Evolutionary conservation across 2,329 filamentous ascomycete genomes (phyloP), one percentile per base, ranked within the genome.

Genomic region (Calonectria pteridis): DNA sequence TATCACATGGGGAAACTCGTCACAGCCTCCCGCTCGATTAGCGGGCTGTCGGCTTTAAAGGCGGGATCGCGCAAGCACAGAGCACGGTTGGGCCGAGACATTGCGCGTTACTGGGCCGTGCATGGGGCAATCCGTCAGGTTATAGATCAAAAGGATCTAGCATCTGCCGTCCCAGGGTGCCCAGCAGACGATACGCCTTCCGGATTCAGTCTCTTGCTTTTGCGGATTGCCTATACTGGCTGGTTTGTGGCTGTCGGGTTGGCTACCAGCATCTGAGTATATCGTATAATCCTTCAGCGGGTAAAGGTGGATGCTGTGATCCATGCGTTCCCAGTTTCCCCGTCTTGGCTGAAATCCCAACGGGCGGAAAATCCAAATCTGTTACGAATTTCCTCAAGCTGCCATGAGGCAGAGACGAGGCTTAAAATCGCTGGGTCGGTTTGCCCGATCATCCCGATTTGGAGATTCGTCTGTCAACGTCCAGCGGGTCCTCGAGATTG

Each of bases 1-100:
- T 33, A 40, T 35, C 28, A 31, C 26, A 64, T 69, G 35, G 26
- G 37, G 70, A 37, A 64, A 63, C 49, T 72, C 70, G 70, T 65
- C 37, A 58, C 23, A 50, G 28, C 10, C n/a, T 40, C n/a, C 26
- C n/a, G 55, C 26, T 35, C 46, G 3, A 43, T 23, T 13, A 29
- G 55, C 28, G 69, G 64, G 26, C 46, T 67, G 64, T 62, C 37
- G 53, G 35, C 55, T 16, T 26, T 43, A 46, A 33, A 46, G 18
- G 53, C 67, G 58, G 66, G 46, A 49, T 37, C 7, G 23, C 58
- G 40, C 66, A 29, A 29, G 53, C n/a, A n/a, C 23, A 18, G 67
- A 4, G 26, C 28, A 46, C 20, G 20, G 26, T 28, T 63, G 59
- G 40, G 16, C 59, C 40, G 59, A 62, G 55, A 62, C 55, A 62